Base-by-base conservation (phyloP, 257 asterid genomes). In the Fraxinus quadrangulata region DNA sequence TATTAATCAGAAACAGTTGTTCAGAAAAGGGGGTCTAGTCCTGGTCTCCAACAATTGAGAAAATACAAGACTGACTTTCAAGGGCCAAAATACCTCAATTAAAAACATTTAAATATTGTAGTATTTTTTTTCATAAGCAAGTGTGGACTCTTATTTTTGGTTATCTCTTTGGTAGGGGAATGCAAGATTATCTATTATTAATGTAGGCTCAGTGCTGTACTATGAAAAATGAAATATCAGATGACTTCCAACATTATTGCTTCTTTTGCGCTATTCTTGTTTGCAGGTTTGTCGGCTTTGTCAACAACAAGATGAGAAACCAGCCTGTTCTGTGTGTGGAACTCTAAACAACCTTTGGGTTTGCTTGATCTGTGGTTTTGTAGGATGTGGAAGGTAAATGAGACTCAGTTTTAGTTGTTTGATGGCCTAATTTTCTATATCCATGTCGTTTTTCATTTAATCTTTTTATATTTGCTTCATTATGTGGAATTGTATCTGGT, bases 341-440 rank as follows among this genome's bases (percentile, higher is more conserved):
- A 88, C 96, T 78, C 77, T 84, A 45, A 85, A 86, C 85, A 90
- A 96, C 87, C 94, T 88, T 56, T 96, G 98, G 92, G 87, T 86
- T 78, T 96, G 99, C 86, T 84, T 96, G 87, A 93, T 96, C 68
- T 96, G 99, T 93, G 99, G 99, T 70, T 96, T 96, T 79, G 89
- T 92, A 56, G 98, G 99, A 81, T 96, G 99, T 84, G 97, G 97
- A 88, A 90, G 99, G 98, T 96, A 78, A 61, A 42, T 17, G 5
- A 21, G 24, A 71, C 74, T 77, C 73, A 42, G 61, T 80, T 67
- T 49, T 56, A 11, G 28, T 37, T 37, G 51, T 66, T 66, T 70
- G 2, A 70, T 59, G 74, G 59, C 70, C 68, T 54, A 8, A 65
- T 72, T 40, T 70, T 77, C 61, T 39, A 19, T 39, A 0, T 39